Evolutionary conservation across 495 filamentous ascomycete species (phyloP), one percentile per base, ranked within the genome.

Genomic region (Tuber microsphaerosporum): DNA sequence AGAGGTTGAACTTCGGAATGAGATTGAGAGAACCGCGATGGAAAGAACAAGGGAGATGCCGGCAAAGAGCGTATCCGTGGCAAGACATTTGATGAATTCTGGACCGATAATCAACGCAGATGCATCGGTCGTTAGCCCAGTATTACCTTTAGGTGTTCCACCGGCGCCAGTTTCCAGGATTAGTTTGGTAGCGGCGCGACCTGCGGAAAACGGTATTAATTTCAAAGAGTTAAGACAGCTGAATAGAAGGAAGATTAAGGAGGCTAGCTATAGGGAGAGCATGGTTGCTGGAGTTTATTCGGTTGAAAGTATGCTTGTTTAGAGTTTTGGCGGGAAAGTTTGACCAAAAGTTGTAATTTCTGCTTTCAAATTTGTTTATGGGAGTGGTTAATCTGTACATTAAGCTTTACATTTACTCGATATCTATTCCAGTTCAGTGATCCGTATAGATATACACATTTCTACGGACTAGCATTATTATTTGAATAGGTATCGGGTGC

Each of bases 221-320:
- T 34, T 65, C 56, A 65, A 65, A 17, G 56, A 68, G 31, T 56
- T 26, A 37, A 72, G 74, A 41, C 73, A 75, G 14, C 26, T 71
- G 31, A 75, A 70, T 17, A 75, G 69, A 71, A 83, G 82, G 61
- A 43, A 43, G 69, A 74, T 69, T 1, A 73, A 74, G 31, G 74
- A 81, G 61, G 73, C 65, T 22, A 78, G 70, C 16, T 75, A 73
- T 39, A 76, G 81, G 46, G 73, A 79, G 61, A 82, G 81, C 65
- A 72, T 81, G 76, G 78, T 76, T 2, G 74, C 74, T 39, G 81
- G 81, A 37, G 74, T 82, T 71, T 83, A 83, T 74, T 81, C 78
- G 72, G 74, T 83, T 46, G 81, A 83, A 70, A 83, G 74, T 73
- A 79, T 82, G 69, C 72, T 83, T 75, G 79, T 83, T 71, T 83